A percentile compares a stretch with the other conserved stretches of the same genome.
These are phyloP conservation scores for Chytriomyces sp. DNA, from an alignment of 192 early-diverging fungal genomes.

Conservation along the genomic window DNA sequence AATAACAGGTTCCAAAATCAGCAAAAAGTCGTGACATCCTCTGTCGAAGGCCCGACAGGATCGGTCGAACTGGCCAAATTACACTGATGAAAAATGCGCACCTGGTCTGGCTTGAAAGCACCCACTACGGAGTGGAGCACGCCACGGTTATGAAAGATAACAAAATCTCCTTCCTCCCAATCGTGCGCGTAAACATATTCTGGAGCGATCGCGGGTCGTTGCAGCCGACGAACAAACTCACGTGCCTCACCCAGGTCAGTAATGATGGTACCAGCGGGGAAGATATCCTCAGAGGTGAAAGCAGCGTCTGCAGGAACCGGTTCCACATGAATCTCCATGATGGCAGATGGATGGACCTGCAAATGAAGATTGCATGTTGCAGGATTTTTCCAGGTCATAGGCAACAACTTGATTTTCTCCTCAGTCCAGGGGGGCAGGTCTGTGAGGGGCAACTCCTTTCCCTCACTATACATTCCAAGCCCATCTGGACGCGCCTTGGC, in stretches of 20 bases:
- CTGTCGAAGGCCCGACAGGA: constrained; percentile 1
- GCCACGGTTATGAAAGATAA: constrained; percentile 27
- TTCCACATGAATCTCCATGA: constrained; percentile 15
- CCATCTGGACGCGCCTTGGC: constrained; percentile 2
- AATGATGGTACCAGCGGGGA: neutral
- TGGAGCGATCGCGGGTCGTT: constrained; percentile 13
- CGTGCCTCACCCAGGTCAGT: constrained; percentile 4
- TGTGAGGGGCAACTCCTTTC: constrained; percentile 12
- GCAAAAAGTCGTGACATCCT: constrained; percentile 6
- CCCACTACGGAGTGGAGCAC: constrained; percentile 21
- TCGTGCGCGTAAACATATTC: constrained; percentile 25
- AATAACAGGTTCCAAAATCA: neutral
- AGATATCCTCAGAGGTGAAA: neutral
- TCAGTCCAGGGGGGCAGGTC: constrained; percentile 2
- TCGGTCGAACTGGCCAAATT: constrained; percentile 14
- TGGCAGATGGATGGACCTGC: neutral
- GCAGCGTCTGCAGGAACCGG: constrained; percentile 11
- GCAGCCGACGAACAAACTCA: constrained; percentile 4
- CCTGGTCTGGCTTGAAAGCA: constrained; percentile 12
- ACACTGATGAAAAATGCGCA: constrained; percentile 32
- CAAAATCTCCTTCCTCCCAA: constrained; percentile 29
- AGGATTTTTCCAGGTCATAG: constrained; percentile 25
- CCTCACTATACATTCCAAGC: constrained; percentile 12
- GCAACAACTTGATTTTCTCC: constrained; percentile 24
- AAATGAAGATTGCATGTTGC: constrained; percentile 3